Base-by-base conservation (phyloP, 1,284 basidiomycete genomes). In the Abortiporus biennis region DNA sequence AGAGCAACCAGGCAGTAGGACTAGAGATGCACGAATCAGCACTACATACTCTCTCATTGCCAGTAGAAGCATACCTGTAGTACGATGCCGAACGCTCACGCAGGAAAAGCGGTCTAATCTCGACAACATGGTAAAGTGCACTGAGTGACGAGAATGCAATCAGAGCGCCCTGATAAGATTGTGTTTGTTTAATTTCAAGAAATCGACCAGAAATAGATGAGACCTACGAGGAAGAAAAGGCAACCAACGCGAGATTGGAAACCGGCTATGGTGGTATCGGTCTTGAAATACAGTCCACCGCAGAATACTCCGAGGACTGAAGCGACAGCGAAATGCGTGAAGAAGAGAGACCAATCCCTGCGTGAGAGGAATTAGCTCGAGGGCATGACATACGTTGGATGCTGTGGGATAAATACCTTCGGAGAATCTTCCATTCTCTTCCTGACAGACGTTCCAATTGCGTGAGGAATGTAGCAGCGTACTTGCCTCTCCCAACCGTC, bases 181-280 rank as follows among this genome's bases (percentile, higher is more conserved):
- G 23, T 21, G n/a, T 40, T 4, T 9, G 36, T 20, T 11, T 24
- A 24, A 9, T 17, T 8, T 11, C 8, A 34, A 24, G 16, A 21
- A 33, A 24, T 40, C 27, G 35, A 16, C 45, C 15, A 15, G 16
- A 19, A 15, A 8, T 38, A 19, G 31, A 23, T n/a, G 17, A 32
- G n/a, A 12, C 77, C 46, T 49, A 85, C 87, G 55, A 94, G 61
- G 77, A 94, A 95, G 71, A 95, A 94, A 37, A 94, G 62, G 48
- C 83, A 87, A 21, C 92, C 92, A n/a, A 95, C 76, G 30, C 91
- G 75, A 16, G 85, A 91, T 61, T 95, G 92, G 73, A 95, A 95
- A 0, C 92, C 92, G 17, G 89, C 86, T 45, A 95, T 94, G 1
- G 79, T 85, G 9, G 74, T 63, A 35, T 74, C 76, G 0, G 89